Evolutionary conservation across 2,329 filamentous ascomycete genomes (phyloP), one percentile per base, ranked within the genome.

Genomic region (Paecilomyces sp.): DNA sequence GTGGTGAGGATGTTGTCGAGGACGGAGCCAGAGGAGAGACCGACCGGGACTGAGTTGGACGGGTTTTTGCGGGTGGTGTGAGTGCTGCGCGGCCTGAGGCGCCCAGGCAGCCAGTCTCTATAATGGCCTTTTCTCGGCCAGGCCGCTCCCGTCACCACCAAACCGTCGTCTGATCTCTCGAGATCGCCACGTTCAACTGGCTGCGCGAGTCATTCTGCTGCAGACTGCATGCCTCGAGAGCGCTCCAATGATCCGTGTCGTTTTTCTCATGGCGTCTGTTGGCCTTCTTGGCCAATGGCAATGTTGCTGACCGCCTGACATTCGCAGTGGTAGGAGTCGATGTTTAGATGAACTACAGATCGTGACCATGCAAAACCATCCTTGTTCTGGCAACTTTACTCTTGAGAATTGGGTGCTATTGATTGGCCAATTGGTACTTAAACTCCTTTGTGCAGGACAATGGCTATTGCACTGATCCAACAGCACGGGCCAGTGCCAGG

Each of bases 41-140:
- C 24, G 51, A 30, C 51, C 28, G 51, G 51, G 25, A 30, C 24
- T 53, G 51, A 53, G 51, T 53, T 53, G 51, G 51, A 56, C 61
- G 61, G 61, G 60, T 60, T 63, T 63, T 63, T 60, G 61, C 61
- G 61, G 61, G 61, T 63, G 61, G 61, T 63, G 61, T 63, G 61
- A 63, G 50, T 51, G 31, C 18, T 25, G n/a, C 5, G 15, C 34
- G 50, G 61, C 61, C 61, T 63, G 47, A 63, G 61, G 51, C 51
- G 25, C 11, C 15, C 8, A 53, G 51, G 61, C 61, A 31, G 25
- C 57, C 11, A 12, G 55, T 58, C 52, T 22, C 22, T 22, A 22
- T 22, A 22, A 18, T 34, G 22, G 22, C 9, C 31, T 57, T 31
- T 57, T 57, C 34, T 50, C 33, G 55, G 41, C 12, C 11, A 51